Percentiles rank a stretch among this genome's conserved stretches.
Conservation (phyloP, 805 yeast species). For the Jamesozyma hellenica region DNA sequence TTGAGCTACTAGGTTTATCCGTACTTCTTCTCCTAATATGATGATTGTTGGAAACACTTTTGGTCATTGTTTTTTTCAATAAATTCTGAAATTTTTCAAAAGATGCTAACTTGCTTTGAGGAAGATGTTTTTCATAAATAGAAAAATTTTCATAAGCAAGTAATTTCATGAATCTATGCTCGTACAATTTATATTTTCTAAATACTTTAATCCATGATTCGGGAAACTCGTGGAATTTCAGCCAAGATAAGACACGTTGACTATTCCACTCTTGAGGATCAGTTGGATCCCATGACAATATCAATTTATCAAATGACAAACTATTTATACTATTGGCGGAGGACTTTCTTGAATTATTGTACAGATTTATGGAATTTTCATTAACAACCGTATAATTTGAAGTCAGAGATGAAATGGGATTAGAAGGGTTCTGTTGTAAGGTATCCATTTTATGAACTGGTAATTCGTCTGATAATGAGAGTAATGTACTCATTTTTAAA, state of each 20-base stretch:
- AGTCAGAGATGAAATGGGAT: background rate
- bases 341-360: conserved; percentile 14
- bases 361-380: background rate
- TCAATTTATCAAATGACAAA: conserved; percentile 21
- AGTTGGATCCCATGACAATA: conserved; percentile 40
- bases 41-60: conserved; percentile 20
- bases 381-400: background rate
- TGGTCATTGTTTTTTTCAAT: conserved; percentile 37
- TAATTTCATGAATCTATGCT: conserved; percentile 54
- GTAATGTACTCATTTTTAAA: background rate
- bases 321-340: conserved; percentile 20
- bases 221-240: conserved; percentile 58
- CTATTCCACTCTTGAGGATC: conserved; percentile 61
- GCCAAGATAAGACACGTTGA: conserved; percentile 59
- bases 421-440: background rate
- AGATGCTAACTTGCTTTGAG: conserved; percentile 39
- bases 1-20: conserved; percentile 15
- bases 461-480: conserved; percentile 4
- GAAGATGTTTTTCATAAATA: conserved; percentile 31
- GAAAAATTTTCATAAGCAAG: conserved; percentile 56
- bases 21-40: conserved; percentile 16
- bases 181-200: conserved; percentile 44
- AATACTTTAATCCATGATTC: conserved; percentile 65
- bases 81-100: conserved; percentile 49
- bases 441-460: conserved; percentile 4